phyloP scores from a whole-genome alignment of 2,329 filamentous ascomycete genomes.

The Phaeosphaeria sp. region DNA sequence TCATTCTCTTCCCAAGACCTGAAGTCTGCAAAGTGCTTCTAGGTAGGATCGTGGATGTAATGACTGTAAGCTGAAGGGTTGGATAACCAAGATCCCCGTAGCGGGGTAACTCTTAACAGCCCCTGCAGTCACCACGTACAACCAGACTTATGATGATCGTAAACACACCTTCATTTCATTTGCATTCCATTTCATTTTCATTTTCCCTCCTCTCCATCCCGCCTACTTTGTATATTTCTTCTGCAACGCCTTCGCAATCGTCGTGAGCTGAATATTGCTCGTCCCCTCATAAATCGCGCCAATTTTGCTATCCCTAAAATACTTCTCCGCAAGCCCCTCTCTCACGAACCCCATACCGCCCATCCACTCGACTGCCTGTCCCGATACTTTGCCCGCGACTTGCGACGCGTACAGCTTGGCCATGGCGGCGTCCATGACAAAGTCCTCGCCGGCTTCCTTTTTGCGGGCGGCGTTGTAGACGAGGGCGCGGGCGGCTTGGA shows the following conservation, averaged over 20 bases:
- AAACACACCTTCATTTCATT: too few species aligned
- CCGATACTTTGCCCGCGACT: slow-evolving; percentile 85
- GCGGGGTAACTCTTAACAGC: too few species aligned
- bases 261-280: slow-evolving; percentile 75
- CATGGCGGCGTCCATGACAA: slow-evolving; percentile 96
- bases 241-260: slow-evolving; percentile 74
- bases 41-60: too few species aligned
- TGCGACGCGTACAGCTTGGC: slow-evolving; percentile 95
- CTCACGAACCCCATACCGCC: slow-evolving; percentile 98
- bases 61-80: too few species aligned
- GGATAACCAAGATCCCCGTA: too few species aligned
- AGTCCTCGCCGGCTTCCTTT: slow-evolving; percentile 97
- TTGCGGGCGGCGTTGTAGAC: slow-evolving; percentile 96
- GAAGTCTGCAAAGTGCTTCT: too few species aligned
- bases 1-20: too few species aligned
- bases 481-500: slow-evolving; percentile 85
- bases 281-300: slow-evolving; percentile 97
- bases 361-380: slow-evolving; percentile 97
- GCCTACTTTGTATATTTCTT: slow-evolving; percentile 68
- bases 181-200: not conserved
- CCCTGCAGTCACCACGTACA: too few species aligned
- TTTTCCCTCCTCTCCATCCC: not conserved
- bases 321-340: slow-evolving; percentile 97
- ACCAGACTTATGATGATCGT: too few species aligned
- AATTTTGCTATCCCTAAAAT: slow-evolving; percentile 97